phyloP scores from a whole-genome alignment of 2,329 filamentous ascomycete species.

The Colletotrichum plurivorum region DNA sequence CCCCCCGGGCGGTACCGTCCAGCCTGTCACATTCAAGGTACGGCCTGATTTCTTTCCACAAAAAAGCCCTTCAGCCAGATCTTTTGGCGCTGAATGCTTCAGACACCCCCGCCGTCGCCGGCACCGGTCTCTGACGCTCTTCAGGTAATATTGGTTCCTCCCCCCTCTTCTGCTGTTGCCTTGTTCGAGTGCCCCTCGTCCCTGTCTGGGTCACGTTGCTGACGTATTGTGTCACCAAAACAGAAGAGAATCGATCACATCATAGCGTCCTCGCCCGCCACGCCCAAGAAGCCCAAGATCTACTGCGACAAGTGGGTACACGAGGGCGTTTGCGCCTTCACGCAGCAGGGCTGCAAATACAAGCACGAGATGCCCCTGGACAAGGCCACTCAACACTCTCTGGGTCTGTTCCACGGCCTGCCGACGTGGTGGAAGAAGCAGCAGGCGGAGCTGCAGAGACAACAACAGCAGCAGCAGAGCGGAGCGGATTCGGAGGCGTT shows the following conservation, averaged over 20 bases:
- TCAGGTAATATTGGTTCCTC: conserved; percentile 48
- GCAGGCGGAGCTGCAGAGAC: conserved; percentile 59
- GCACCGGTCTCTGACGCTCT: conserved; percentile 48
- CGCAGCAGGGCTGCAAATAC: conserved; percentile 88
- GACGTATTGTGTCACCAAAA: neutral
- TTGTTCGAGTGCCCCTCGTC: neutral
- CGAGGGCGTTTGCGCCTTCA: conserved; percentile 86
- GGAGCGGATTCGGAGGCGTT: neutral
- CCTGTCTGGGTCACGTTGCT: neutral
- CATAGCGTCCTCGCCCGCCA: conserved; percentile 48
- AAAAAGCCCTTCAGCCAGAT: conserved; percentile 20
- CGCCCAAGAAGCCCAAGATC: conserved; percentile 70
- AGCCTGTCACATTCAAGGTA: conserved; percentile 56
- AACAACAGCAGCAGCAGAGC: conserved; percentile 24
- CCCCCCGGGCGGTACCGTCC: conserved; percentile 51
- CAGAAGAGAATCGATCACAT: conserved; percentile 51
- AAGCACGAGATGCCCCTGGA: conserved; percentile 92
- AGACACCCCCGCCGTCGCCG: conserved; percentile 44
- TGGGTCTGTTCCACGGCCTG: conserved; percentile 80
- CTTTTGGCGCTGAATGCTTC: conserved; percentile 46
- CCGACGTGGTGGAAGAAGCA: conserved; percentile 72
- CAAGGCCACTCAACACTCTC: conserved; percentile 72
- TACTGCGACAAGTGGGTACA: conserved; percentile 95
- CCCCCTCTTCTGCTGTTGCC: neutral
- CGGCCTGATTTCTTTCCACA: conserved; percentile 41